phyloP scores from a whole-genome alignment of 73 alveolate genomes.

The Symbiodinium natans region DNA sequence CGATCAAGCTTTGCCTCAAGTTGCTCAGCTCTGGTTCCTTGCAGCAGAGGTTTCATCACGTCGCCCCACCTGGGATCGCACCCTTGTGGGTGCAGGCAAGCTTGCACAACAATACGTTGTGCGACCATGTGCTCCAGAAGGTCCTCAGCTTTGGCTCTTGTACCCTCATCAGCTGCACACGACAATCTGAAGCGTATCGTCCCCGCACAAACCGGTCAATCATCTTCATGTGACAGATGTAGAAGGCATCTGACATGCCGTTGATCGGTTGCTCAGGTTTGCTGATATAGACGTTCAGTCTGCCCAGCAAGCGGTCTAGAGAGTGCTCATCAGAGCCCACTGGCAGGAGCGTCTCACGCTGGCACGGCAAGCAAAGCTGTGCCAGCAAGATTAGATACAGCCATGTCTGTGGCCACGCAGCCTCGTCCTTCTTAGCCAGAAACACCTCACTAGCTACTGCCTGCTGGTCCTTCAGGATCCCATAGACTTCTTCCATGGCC shows the following conservation, averaged over 20 bases:
- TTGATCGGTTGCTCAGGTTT: not conserved
- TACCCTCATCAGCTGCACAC: constrained; percentile 4
- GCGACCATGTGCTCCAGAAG: constrained; percentile 27
- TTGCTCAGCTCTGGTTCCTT: not conserved
- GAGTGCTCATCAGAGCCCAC: not conserved
- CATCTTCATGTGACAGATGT: constrained; percentile 58
- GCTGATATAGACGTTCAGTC: constrained; percentile 39
- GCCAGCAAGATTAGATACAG: constrained; percentile 45
- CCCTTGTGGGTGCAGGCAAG: not conserved
- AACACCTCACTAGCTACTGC: constrained; percentile 15
- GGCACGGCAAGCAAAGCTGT: constrained; percentile 38
- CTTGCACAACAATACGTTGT: constrained; percentile 22
- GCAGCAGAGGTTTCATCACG: constrained; percentile 30
- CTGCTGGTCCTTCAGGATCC: not conserved
- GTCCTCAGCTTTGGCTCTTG: constrained; percentile 5
- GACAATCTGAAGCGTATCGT: constrained; percentile 14
- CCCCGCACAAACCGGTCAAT: constrained; percentile 20
- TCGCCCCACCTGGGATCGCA: not conserved
- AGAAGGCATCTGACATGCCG: constrained; percentile 27
- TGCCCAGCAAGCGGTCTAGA: constrained; percentile 36
- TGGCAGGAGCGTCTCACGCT: constrained; percentile 18
- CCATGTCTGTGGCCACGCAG: constrained; percentile 40
- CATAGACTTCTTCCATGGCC: constrained; percentile 7
- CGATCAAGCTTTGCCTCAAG: not conserved
- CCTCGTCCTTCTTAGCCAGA: constrained; percentile 8